A percentile compares a stretch with the other conserved stretches of the same genome.
These are phyloP conservation scores for Colletotrichum liaoningense DNA, from an alignment of 2,329 filamentous ascomycete species.

Conservation along the genomic window DNA sequence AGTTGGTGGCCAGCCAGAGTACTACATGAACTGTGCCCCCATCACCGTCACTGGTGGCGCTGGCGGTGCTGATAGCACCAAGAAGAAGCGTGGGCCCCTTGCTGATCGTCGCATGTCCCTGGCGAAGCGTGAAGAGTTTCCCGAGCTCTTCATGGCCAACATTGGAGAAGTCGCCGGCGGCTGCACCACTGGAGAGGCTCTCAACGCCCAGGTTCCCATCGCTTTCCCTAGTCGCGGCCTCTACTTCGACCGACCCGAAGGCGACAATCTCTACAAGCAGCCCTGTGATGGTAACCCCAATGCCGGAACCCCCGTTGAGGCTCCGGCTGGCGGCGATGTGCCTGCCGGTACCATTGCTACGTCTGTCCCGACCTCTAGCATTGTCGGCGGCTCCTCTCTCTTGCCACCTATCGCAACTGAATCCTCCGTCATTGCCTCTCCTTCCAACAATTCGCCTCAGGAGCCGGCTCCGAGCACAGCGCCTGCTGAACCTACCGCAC, in stretches of 20 bases:
- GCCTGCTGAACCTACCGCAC: neutral
- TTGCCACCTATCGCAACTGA: neutral
- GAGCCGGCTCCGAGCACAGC: neutral
- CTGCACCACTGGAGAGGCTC: conserved; percentile 25
- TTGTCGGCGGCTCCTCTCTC: too few species aligned
- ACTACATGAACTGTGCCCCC: conserved; percentile 34
- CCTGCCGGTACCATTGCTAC: neutral
- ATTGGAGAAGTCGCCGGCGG: conserved; percentile 20
- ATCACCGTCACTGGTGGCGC: conserved; percentile 11
- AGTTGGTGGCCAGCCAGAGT: conserved; percentile 17
- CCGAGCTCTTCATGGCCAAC: conserved; percentile 30
- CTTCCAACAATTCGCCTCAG: neutral
- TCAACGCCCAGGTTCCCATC: conserved; percentile 18
- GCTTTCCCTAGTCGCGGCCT: conserved; percentile 10
- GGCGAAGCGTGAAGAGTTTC: conserved; percentile 10
- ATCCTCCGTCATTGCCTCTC: neutral
- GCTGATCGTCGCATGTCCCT: neutral
- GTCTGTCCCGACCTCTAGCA: neutral
- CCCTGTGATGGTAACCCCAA: conserved; percentile 24
- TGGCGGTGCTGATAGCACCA: neutral
- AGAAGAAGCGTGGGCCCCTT: neutral
- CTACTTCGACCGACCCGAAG: conserved; percentile 17
- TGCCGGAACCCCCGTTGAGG: neutral
- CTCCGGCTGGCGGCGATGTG: neutral
- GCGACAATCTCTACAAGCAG: conserved; percentile 23